Evolutionary conservation across 2,329 filamentous ascomycete genomes (phyloP).

Genomic region (Pezizomycotina sp.): DNA sequence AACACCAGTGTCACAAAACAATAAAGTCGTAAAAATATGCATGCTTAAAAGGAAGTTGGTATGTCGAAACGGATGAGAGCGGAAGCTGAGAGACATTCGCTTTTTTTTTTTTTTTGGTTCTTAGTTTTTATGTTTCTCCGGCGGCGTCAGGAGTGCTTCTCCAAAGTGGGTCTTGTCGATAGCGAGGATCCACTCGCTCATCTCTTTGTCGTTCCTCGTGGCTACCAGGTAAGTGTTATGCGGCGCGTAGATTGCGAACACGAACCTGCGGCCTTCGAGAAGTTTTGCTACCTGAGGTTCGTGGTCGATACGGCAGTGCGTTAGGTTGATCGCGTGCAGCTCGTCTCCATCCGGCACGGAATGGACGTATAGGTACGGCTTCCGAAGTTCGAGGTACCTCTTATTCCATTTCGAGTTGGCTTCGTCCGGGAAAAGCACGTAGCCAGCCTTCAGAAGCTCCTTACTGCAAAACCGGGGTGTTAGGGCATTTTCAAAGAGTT

Average conservation of each 20-base stretch:
- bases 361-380: slow-evolving; percentile 84
- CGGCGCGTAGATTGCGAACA: slow-evolving; percentile 87
- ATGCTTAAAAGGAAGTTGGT: too few relatives aligned
- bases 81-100: too few relatives aligned
- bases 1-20: too few relatives aligned
- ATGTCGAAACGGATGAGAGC: too few relatives aligned
- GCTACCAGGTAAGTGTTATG: slow-evolving; percentile 94
- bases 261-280: slow-evolving; percentile 47
- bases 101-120: too few relatives aligned
- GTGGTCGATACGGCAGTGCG: slow-evolving; percentile 80
- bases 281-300: slow-evolving; percentile 73
- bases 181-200: slow-evolving; percentile 91
- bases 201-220: slow-evolving; percentile 72
- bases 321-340: slow-evolving; percentile 71
- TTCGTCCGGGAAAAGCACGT: slow-evolving; percentile 68
- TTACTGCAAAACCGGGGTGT: slow-evolving; percentile 26
- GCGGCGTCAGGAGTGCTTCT: too few relatives aligned
- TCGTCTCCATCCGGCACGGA: slow-evolving; percentile 75
- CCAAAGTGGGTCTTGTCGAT: slow-evolving; percentile 60
- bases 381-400: slow-evolving; percentile 78
- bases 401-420: slow-evolving; percentile 75
- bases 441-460: slow-evolving; percentile 61
- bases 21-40: too few relatives aligned
- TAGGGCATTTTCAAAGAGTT: slow-evolving; percentile 4
- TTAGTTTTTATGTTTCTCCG: too few relatives aligned